Evolutionary conservation across 768 basidiomycete genomes (phyloP), one percentile per base, ranked within the genome.

Genomic region (Agaricus subrufescens): DNA sequence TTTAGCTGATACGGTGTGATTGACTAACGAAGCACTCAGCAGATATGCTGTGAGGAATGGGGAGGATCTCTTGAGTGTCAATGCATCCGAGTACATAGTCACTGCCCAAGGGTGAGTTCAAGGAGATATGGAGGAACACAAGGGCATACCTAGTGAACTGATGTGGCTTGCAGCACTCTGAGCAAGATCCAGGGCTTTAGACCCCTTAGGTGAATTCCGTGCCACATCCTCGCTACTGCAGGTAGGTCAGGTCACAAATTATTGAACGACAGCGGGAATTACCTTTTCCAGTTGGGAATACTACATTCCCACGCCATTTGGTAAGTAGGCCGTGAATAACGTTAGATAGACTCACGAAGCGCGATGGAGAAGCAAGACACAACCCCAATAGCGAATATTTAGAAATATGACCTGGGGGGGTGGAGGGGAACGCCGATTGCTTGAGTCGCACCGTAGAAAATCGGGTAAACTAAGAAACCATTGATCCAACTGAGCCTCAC

Each of bases 261-360:
- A 6, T n/a, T 27, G 57, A 30, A 46, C 23, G n/a, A 5, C 79
- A 62, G 43, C 26, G 57, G 50, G 46, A 57, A 52, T 50, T 68
- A 87, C 89, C 81, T 78, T 62, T 80, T 82, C 82, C 82, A 85
- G 62, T 87, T 85, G 2, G 89, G 87, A 66, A 90, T 84, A 62
- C 89, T 89, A 56, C 31, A 39, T 27, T 11, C 27, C 11, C 26
- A 37, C 52, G 27, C 45, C 38, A 42, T 57, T 51, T 59, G 12
- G 57, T 55, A 27, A 52, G 26, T 3, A 15, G 34, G 44, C 46
- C 46, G 45, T 6, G n/a, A 14, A 46, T 54, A 26, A 9, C 59
- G 11, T 38, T 38, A 29, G 48, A 43, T 15, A 14, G 26, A 78
- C 89, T 77, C 68, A 91, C 89, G 90, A 92, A 14, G 87, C 88